Percentiles rank a stretch among this genome's conserved stretches.
Evolutionary conservation across 306 rosid species (phyloP).

Genomic region (Citrullus colocynthis): DNA sequence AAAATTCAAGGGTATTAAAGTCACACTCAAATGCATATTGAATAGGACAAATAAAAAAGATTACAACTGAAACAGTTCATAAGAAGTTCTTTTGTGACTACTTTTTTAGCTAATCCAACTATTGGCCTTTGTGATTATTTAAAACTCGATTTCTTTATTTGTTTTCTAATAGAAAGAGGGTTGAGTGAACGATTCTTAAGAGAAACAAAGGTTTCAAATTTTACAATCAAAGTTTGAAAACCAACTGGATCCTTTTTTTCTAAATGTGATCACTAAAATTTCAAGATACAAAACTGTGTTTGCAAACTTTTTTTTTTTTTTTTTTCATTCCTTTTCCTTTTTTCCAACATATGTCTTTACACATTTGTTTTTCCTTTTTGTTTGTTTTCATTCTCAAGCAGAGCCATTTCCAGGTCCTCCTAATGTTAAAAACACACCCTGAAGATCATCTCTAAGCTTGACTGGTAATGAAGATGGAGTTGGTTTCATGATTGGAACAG

Average conservation of each 20-base stretch:
- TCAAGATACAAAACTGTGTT: conserved; percentile 3
- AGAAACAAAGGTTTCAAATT: not conserved
- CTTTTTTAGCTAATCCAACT: too few relatives aligned
- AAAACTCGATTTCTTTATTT: not conserved
- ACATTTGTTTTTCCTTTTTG: not conserved
- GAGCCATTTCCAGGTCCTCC: conserved; percentile 67
- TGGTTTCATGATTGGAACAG: conserved; percentile 27
- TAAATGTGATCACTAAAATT: not conserved
- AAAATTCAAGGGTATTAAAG: too few relatives aligned
- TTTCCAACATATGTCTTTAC: conserved; percentile 4
- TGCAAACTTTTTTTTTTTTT: not conserved
- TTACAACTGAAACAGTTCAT: too few relatives aligned
- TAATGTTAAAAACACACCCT: conserved; percentile 67
- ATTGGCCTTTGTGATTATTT: not conserved
- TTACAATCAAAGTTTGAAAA: not conserved
- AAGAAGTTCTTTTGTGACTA: too few relatives aligned
- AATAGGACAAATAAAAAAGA: too few relatives aligned
- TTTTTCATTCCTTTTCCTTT: not conserved
- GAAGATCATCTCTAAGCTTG: conserved; percentile 60
- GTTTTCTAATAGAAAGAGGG: not conserved
- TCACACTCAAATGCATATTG: too few relatives aligned
- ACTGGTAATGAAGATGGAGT: conserved; percentile 17
- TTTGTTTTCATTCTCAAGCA: conserved; percentile 1
- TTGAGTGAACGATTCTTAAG: not conserved
- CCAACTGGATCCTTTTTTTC: not conserved